Evolutionary conservation across 2,329 filamentous ascomycete genomes (phyloP).

Genomic region (Fusarium mangiferae): DNA sequence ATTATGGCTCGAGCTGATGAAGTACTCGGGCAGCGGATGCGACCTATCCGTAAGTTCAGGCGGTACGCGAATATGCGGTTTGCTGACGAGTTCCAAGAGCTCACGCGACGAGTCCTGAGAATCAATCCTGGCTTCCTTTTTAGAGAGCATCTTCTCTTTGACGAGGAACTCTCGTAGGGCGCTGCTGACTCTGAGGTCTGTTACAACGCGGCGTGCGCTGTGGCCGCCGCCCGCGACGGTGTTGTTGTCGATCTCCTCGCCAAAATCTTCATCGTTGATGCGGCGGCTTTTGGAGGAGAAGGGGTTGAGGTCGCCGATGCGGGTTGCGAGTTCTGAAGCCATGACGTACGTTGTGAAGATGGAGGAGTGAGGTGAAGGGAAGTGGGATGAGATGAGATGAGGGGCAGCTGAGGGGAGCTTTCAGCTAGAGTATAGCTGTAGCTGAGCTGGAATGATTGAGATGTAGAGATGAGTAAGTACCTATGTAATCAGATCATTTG

Average conservation of each 20-base stretch:
- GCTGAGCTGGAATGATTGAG: not conserved
- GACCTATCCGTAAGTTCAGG: conserved; percentile 64
- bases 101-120: conserved; percentile 53
- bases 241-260: conserved; percentile 47
- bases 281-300: conserved; percentile 41
- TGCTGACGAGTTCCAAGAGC: conserved; percentile 63
- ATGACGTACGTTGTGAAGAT: conserved; percentile 16
- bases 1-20: conserved; percentile 78
- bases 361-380: conserved; percentile 9
- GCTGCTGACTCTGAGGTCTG: conserved; percentile 67
- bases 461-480: not conserved
- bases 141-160: conserved; percentile 61
- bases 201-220: conserved; percentile 59
- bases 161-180: conserved; percentile 66
- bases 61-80: conserved; percentile 68
- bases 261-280: conserved; percentile 49
- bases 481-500: not conserved
- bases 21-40: conserved; percentile 74
- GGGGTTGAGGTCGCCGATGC: conserved; percentile 47
- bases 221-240: conserved; percentile 71
- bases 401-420: conserved; percentile 25
- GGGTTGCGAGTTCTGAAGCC: conserved; percentile 44
- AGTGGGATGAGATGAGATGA: conserved; percentile 35
- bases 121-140: conserved; percentile 59
- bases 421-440: not conserved